phyloP scores from a whole-genome alignment of 73 alveolate species.

The Tetrahymena malaccensis region DNA sequence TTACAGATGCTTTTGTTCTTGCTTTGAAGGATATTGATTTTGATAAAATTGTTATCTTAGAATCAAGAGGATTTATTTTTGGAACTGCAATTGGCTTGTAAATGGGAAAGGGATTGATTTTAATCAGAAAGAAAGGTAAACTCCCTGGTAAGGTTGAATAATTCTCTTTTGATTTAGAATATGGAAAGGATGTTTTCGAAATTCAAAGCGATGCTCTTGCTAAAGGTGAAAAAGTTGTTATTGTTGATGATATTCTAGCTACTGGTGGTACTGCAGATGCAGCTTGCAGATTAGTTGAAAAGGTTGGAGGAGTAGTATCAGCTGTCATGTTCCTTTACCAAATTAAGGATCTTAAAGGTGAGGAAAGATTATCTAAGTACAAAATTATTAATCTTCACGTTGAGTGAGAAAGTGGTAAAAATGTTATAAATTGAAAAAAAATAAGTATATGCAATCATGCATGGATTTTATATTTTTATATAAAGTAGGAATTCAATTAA shows the following conservation, averaged over 20 bases:
- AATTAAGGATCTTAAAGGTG: neutral
- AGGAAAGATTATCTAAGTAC: neutral
- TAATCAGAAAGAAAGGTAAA: conserved; percentile 41
- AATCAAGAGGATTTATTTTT: conserved; percentile 50
- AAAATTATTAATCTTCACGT: neutral
- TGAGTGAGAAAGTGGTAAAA: neutral
- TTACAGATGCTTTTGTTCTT: neutral
- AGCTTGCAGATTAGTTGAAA: conserved; percentile 15
- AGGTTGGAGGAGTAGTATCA: conserved; percentile 9
- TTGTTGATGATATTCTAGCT: conserved; percentile 43
- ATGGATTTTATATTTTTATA: neutral
- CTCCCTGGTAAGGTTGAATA: conserved; percentile 33
- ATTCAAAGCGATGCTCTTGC: conserved; percentile 32
- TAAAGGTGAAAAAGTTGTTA: conserved; percentile 25
- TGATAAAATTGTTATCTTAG: conserved; percentile 36
- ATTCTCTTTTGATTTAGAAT: conserved; percentile 18
- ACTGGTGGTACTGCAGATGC: conserved; percentile 49
- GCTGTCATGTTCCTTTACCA: neutral
- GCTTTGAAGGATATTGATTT: conserved; percentile 9
- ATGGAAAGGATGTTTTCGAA: conserved; percentile 20
- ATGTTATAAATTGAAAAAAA: neutral
- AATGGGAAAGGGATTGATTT: conserved; percentile 36
- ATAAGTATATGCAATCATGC: too few species aligned
- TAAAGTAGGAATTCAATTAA: neutral
- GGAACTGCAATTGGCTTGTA: conserved; percentile 18